Conservation (phyloP, 345 rosid genomes). For the Barbarea vulgaris region DNA sequence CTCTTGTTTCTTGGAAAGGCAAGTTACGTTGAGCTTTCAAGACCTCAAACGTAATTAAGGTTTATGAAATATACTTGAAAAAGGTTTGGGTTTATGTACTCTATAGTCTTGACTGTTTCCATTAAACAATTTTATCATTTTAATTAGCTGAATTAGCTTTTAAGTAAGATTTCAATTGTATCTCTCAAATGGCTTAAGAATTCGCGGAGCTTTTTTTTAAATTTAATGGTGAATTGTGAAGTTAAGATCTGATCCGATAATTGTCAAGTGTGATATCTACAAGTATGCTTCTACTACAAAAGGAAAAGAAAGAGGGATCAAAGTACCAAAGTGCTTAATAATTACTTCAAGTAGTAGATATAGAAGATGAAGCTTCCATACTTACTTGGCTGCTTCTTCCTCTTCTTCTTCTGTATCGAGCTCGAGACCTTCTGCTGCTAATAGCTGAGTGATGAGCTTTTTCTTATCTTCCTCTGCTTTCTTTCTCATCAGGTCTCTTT, state of each 20-base stretch:
- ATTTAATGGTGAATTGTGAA: not conserved
- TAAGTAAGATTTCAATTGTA: no score
- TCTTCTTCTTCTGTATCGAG: constrained; percentile 75
- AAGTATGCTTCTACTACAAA: constrained; percentile 12
- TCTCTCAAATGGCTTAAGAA: no score
- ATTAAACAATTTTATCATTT: no score
- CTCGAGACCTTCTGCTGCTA: constrained; percentile 93
- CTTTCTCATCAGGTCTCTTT: constrained; percentile 88
- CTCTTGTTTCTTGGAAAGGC: not conserved
- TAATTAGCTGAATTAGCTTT: no score
- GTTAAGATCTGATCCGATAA: not conserved
- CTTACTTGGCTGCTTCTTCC: constrained; percentile 37
- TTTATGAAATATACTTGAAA: not conserved
- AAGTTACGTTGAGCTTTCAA: not conserved
- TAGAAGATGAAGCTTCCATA: constrained; percentile 14
- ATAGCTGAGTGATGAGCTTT: constrained; percentile 59
- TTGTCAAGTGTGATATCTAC: constrained; percentile 20
- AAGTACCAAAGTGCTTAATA: constrained; percentile 2
- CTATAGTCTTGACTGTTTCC: no score
- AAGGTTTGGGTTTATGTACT: not conserved
- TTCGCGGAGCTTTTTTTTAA: no score
- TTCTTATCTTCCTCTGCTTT: constrained; percentile 80
- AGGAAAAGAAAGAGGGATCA: not conserved
- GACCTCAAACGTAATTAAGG: not conserved
- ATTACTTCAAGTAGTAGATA: constrained; percentile 12